Conservation (phyloP, 306 rosid genomes). For the Rubus idaeus region DNA sequence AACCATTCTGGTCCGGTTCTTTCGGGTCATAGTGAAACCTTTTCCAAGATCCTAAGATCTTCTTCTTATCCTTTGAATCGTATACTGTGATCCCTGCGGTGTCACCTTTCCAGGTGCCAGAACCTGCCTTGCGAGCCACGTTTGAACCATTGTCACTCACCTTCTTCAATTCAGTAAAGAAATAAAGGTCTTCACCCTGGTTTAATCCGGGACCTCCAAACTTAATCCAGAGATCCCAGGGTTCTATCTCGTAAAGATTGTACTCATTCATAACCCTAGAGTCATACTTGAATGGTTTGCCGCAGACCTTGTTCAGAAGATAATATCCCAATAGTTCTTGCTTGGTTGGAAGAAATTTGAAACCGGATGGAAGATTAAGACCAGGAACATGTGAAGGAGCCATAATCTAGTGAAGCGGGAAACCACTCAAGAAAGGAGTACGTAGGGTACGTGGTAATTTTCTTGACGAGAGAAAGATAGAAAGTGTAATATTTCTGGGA, state of each 20-base stretch:
- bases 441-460: not conserved
- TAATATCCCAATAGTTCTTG: not conserved
- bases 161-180: not conserved
- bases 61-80: not conserved
- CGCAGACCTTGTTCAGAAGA: not conserved
- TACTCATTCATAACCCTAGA: not conserved
- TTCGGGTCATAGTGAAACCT: not conserved
- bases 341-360: not conserved
- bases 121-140: not conserved
- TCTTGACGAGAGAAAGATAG: not conserved
- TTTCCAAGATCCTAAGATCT: not conserved
- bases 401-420: not conserved
- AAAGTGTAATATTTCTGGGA: not conserved
- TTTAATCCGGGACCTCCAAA: not conserved
- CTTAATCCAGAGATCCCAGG: not conserved
- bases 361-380: not conserved
- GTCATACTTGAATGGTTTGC: not conserved
- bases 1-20: not conserved
- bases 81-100: not conserved
- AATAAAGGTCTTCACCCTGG: not conserved
- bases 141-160: not conserved
- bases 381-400: not conserved
- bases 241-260: not conserved
- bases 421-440: not conserved
- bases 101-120: constrained; percentile 7